Evolutionary conservation across 371 early-diverging fungal species (phyloP).

Genomic region (Rhizopus delemar): DNA sequence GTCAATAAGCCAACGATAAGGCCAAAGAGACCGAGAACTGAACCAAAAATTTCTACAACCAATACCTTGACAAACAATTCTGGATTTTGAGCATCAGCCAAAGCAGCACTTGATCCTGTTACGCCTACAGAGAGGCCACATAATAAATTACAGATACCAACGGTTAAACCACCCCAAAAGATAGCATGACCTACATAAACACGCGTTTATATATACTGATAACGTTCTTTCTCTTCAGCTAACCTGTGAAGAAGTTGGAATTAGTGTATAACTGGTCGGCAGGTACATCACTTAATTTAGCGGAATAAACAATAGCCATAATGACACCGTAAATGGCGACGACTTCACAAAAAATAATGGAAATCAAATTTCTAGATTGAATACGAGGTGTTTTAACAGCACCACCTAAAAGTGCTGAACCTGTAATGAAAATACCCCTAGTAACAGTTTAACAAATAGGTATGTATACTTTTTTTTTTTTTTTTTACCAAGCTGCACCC

Average conservation of each 20-base stretch:
- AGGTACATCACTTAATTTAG: constrained; percentile 70
- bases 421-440: constrained; percentile 95
- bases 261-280: constrained; percentile 46
- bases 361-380: constrained; percentile 94
- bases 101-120: constrained; percentile 90
- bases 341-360: constrained; percentile 98
- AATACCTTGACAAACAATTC: constrained; percentile 95
- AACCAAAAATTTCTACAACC: constrained; percentile 96
- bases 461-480: constrained; percentile 2
- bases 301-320: constrained; percentile 94
- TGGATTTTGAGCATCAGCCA: constrained; percentile 95
- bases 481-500: constrained; percentile 92
- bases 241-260: constrained; percentile 68
- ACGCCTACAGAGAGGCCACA: constrained; percentile 96
- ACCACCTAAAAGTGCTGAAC: constrained; percentile 87
- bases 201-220: background rate
- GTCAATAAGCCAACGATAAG: constrained; percentile 80
- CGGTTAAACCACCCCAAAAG: constrained; percentile 96
- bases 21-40: constrained; percentile 95
- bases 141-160: constrained; percentile 90
- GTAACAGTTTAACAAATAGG: constrained; percentile 1
- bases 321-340: constrained; percentile 98
- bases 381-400: constrained; percentile 93
- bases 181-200: constrained; percentile 75
- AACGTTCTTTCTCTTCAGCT: background rate